Evolutionary conservation across 139 green algal species (phyloP).

Genomic region (Micractinium conductrix): DNA sequence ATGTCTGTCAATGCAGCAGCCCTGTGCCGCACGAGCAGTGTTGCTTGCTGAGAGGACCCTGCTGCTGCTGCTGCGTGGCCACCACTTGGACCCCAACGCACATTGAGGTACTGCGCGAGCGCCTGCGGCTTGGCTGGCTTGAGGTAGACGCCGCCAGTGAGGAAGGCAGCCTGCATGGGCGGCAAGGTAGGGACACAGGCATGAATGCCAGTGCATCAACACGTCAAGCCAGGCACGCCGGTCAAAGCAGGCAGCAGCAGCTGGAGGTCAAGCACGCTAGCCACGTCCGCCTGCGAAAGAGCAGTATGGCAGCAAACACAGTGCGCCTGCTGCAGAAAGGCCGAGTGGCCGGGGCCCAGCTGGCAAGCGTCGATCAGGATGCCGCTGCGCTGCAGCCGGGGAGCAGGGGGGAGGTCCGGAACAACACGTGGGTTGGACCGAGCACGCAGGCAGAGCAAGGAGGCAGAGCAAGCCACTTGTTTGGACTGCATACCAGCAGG

Average conservation of each 20-base stretch:
- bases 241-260: background rate
- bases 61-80: too few species aligned
- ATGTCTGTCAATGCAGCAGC: too few species aligned
- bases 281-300: too few species aligned
- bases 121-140: constrained; percentile 31
- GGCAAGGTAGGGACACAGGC: too few species aligned
- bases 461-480: background rate
- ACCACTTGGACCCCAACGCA: too few species aligned
- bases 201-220: background rate
- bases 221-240: background rate
- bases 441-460: background rate
- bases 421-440: background rate
- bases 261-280: too few species aligned
- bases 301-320: too few species aligned
- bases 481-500: too few species aligned
- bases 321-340: constrained; percentile 69
- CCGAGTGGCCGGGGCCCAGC: constrained; percentile 64
- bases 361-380: constrained; percentile 73
- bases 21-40: too few species aligned
- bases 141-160: constrained; percentile 72
- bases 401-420: background rate
- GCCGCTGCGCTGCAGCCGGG: constrained; percentile 45
- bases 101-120: constrained; percentile 41
- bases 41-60: too few species aligned
- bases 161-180: constrained; percentile 49